Base-by-base conservation (phyloP, 2,329 filamentous ascomycete species). In the Pseudogymnoascus sp. region DNA sequence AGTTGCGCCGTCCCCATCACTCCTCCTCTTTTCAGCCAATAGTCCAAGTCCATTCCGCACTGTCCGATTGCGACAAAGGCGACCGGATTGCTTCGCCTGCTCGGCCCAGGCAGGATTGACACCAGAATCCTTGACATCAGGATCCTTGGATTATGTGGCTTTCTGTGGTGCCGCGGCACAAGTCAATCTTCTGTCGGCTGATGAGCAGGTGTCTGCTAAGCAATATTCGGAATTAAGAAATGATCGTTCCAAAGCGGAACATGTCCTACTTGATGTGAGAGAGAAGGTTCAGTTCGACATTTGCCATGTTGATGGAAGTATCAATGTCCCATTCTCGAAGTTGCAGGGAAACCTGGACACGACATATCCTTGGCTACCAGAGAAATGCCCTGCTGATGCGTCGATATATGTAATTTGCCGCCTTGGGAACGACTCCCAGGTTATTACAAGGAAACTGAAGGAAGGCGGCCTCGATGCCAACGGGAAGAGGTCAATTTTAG, bases 201-300 rank as follows among this genome's bases (percentile, higher is more conserved):
- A 85, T 0, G 88, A 94, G 67, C 82, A 92, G 7, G 80, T 96
- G 35, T 82, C 85, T 0, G 85, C 86, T 0, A 69, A 74, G 0
- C 80, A 87, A 4, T 92, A 90, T 67, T 58, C 59, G 7, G 65
- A 63, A 36, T 36, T 63, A 12, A 66, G 71, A 31, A 68, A 69
- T 60, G 69, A 58, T 33, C 63, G 29, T 27, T 31, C 33, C 29
- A 39, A 31, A 37, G 64, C 62, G 62, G 67, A 70, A 1, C 84
- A 87, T 60, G 70, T 90, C 0, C 75, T 97, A 1, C 74, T 97
- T 2, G 94, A 97, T 67, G 91, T 96, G 1, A 82, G 94, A 1
- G 91, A 96, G 67, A 85, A 85, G 68, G 89, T 91, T 29, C 90
- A 96, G 64, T 97, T 90, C 67, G 87, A 88, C 13, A 86, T 97